phyloP scores from a whole-genome alignment of 2,329 filamentous ascomycete species.

The Stachybotrys elegans region DNA sequence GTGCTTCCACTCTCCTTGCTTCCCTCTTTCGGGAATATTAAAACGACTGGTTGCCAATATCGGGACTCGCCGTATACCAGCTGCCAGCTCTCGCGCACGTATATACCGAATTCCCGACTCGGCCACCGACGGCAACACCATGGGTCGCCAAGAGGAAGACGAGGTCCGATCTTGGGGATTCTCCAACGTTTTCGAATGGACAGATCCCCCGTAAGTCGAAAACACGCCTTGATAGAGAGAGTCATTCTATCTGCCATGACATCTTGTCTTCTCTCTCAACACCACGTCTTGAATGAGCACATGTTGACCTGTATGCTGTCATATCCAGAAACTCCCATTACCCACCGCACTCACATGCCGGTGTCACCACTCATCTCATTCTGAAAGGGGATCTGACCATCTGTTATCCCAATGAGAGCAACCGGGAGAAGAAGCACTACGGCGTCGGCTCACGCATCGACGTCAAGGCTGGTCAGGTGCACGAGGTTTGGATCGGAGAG shows the following conservation, averaged over 20 bases:
- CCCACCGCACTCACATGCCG: conserved; percentile 58
- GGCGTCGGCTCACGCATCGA: conserved; percentile 59
- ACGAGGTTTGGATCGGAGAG: conserved; percentile 65
- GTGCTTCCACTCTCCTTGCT: no score
- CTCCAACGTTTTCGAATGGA: conserved; percentile 65
- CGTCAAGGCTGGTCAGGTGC: conserved; percentile 56
- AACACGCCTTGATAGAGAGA: not conserved
- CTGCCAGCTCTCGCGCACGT: no score
- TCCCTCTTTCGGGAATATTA: no score
- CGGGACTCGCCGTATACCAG: no score
- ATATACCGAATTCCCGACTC: no score
- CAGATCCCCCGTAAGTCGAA: conserved; percentile 57
- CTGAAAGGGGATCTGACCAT: conserved; percentile 61
- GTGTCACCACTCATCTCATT: conserved; percentile 66
- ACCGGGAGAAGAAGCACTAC: conserved; percentile 52
- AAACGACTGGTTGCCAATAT: no score
- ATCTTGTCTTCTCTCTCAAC: not conserved
- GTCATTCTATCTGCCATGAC: not conserved
- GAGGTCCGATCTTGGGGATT: conserved; percentile 69
- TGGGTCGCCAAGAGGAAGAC: conserved; percentile 38
- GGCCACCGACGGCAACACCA: no score
- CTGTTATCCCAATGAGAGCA: conserved; percentile 56
- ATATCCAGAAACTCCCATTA: conserved; percentile 59
- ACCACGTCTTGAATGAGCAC: not conserved
- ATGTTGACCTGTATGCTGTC: not conserved